Evolutionary conservation across 73 alveolate genomes (phyloP), one percentile per base, ranked within the genome.

Genomic region (Effrenium voratum): DNA sequence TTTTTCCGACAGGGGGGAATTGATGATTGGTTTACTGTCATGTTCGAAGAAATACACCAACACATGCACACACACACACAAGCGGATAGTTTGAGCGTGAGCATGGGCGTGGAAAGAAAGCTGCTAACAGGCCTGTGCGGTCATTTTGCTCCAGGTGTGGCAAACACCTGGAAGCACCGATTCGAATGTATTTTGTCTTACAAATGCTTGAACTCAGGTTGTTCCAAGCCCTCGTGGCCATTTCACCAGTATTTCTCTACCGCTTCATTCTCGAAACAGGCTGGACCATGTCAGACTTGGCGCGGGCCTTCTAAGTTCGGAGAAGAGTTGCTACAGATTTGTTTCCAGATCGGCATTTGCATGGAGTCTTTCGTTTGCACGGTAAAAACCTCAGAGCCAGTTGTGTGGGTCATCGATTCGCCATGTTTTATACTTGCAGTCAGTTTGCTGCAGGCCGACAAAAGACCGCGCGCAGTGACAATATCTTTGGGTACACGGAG

Each of bases 231-330:
- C 68, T 79, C n/a, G 36, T 79, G 60, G 90, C 46, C 68, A 79
- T 79, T 45, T 44, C 90, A 8, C 90, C 90, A 41, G 22, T 79
- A 5, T 43, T 79, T 40, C 68, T 79, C 90, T 79, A 79, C 32
- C 90, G 90, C 90, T 79, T 79, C 66, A 46, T 46, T 46, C 66
- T 79, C 46, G 68, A 79, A 79, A 79, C 90, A 79, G 90, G 90
- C 82, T 28, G 30, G 10, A 30, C n/a, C 28, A 22, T 22, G 28
- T 57, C n/a, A 57, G 72, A 22, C 72, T n/a, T n/a, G n/a, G n/a
- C n/a, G n/a, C n/a, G n/a, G n/a, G n/a, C n/a, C n/a, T n/a, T n/a
- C n/a, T n/a, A n/a, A 57, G 28, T 57, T 22, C 16, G 72, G 28
- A 30, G 28, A 22, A 57, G 72, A 57, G 16, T 57, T 57, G 72